Conservation (phyloP, 495 filamentous ascomycete species). For the Acidiella bohemica region DNA sequence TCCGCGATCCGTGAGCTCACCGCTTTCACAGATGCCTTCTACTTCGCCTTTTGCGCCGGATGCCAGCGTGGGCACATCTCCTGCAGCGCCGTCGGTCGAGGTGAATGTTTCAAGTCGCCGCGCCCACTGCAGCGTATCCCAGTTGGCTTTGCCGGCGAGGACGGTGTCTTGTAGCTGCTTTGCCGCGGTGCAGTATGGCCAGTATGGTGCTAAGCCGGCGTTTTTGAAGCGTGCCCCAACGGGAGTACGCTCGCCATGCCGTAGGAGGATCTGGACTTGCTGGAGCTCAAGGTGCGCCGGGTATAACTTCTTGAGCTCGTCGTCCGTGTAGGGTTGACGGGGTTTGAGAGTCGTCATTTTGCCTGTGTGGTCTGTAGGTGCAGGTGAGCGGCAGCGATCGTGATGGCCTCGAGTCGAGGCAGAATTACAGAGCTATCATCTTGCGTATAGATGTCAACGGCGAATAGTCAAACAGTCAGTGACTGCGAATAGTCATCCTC, state of each 20-base stretch:
- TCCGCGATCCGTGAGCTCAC: slow-evolving; percentile 78
- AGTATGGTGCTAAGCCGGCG: slow-evolving; percentile 42
- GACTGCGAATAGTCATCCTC: no score
- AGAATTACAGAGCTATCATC: no score
- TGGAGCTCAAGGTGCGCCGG: slow-evolving; percentile 66
- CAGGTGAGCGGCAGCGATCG: no score
- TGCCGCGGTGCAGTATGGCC: slow-evolving; percentile 82
- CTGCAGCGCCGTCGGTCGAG: no score
- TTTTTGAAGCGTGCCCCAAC: slow-evolving; percentile 80
- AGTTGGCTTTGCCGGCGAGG: slow-evolving; percentile 44
- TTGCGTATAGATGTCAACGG: no score
- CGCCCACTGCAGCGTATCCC: slow-evolving; percentile 61
- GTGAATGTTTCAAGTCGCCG: slow-evolving; percentile 73
- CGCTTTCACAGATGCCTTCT: slow-evolving; percentile 71
- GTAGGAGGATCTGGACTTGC: slow-evolving; percentile 77
- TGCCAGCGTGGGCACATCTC: slow-evolving; percentile 57
- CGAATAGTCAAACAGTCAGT: no score
- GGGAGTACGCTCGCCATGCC: slow-evolving; percentile 80
- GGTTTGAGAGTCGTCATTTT: slow-evolving; percentile 72
- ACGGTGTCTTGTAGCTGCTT: slow-evolving; percentile 58
- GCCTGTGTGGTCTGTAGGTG: no score
- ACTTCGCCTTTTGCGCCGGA: slow-evolving; percentile 51
- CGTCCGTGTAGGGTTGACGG: slow-evolving; percentile 60
- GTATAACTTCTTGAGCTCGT: slow-evolving; percentile 74
- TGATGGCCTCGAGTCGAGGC: no score